Conservation (phyloP, 345 rosid species). For the Hibiscus trionum region DNA sequence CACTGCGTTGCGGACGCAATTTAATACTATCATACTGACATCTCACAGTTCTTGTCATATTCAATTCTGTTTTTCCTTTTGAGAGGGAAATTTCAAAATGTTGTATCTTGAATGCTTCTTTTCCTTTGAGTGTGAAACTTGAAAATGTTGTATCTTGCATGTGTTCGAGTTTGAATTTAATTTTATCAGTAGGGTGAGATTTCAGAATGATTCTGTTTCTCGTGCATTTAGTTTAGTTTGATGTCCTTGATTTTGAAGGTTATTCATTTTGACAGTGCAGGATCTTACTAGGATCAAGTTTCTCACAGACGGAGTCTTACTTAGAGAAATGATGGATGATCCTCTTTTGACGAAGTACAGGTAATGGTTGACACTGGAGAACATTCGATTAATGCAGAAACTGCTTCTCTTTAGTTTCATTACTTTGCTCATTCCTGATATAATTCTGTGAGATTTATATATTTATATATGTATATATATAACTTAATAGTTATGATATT, state of each 20-base stretch:
- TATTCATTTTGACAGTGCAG: constrained; percentile 41
- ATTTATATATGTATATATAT: background rate
- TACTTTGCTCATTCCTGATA: background rate
- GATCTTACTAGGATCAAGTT: constrained; percentile 72
- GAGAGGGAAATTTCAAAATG: background rate
- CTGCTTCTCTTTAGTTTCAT: background rate
- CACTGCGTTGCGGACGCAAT: no score
- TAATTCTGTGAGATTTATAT: background rate
- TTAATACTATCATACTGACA: no score
- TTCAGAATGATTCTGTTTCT: background rate
- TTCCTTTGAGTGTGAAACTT: no score
- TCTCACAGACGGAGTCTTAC: constrained; percentile 89
- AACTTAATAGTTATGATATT: background rate
- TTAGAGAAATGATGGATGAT: constrained; percentile 99
- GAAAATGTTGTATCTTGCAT: no score
- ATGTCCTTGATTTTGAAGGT: constrained; percentile 8
- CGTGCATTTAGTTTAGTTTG: background rate
- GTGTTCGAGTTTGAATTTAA: no score
- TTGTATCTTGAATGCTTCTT: background rate
- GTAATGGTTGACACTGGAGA: constrained; percentile 31
- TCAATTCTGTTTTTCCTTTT: background rate
- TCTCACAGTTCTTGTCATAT: background rate
- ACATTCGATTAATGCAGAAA: background rate
- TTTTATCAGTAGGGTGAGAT: background rate
- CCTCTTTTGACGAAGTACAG: constrained; percentile 94